Base-by-base conservation (phyloP, 2,329 filamentous ascomycete genomes). In the Pseudogymnoascus sp. region DNA sequence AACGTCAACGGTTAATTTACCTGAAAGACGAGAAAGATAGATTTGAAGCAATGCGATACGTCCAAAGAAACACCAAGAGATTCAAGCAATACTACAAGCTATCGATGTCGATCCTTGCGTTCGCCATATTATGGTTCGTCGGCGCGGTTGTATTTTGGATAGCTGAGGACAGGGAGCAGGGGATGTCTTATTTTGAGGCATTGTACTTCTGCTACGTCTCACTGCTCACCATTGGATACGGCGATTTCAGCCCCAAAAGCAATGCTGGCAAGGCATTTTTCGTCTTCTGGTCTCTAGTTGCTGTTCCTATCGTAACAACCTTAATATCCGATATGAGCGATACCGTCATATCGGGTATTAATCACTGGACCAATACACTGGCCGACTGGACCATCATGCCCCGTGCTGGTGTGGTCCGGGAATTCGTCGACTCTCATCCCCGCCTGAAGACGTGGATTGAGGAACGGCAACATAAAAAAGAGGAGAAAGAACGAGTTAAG, bases 141-240 rank as follows among this genome's bases (percentile, higher is more conserved):
- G 88, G 88, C 28, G 87, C 87, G 0, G 72, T 84, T 1, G 82
- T 88, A 0, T 90, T 90, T 72, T 88, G 82, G 79, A 70, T 76
- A 34, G 78, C 83, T 0, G 87, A 89, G 67, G 71, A 75, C 7
- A 69, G 80, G 1, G 77, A 79, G 0, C 83, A 85, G 67, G 68
- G 71, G 1, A 76, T 87, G 71, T 79, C 75, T 3, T 90, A 90
- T 69, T 89, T 89, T 68, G 74, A 88, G 67, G 78, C 83, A 0
- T 73, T 90, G 6, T 90, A 90, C 72, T 89, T 90, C 72, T 87
- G 84, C 71, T 90, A 88, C 68, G 82, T 87, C 18, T 84, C 82
- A 1, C 80, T 90, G 0, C 72, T 90, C 8, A 89, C 88, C 0
- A 87, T 90, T 49, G 88, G 88, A 1, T 89, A 89, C 67, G 87